Percentiles rank a stretch among this genome's conserved stretches.
These are phyloP conservation scores for Zoysia japonica DNA, from an alignment of 176 grass and related monocot species.

Conservation along the genomic window DNA sequence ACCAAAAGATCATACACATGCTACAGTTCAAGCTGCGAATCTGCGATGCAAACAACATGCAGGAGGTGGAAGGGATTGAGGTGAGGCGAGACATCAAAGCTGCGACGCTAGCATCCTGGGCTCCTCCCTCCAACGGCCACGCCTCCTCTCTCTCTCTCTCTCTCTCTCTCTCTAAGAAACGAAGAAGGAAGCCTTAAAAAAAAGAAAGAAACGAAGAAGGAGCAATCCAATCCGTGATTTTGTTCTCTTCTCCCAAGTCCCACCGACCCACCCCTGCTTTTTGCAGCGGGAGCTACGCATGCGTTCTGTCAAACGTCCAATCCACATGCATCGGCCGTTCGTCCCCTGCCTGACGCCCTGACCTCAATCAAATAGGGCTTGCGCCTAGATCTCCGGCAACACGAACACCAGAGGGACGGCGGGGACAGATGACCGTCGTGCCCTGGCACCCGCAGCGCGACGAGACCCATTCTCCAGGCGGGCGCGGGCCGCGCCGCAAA, in stretches of 20 bases:
- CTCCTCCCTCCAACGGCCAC: no score
- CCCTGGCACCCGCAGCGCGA: not conserved
- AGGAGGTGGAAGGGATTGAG: no score
- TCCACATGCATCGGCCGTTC: constrained; percentile 41
- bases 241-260: constrained; percentile 14
- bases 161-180: no score
- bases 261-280: not conserved
- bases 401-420: no score
- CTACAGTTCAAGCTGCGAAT: no score
- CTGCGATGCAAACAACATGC: no score
- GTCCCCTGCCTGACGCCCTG: not conserved
- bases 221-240: not conserved
- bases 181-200: no score
- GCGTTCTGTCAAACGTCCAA: constrained; percentile 46
- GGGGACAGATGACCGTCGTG: not conserved
- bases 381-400: constrained; percentile 43
- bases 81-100: no score
- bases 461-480: not conserved
- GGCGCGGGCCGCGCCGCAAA: not conserved
- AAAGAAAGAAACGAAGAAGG: no score
- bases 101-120: no score
- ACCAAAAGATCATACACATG: no score
- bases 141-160: no score
- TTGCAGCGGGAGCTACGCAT: not conserved
- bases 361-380: constrained; percentile 40